Evolutionary conservation across 257 asterid species (phyloP).

Genomic region (Salvia splendens): DNA sequence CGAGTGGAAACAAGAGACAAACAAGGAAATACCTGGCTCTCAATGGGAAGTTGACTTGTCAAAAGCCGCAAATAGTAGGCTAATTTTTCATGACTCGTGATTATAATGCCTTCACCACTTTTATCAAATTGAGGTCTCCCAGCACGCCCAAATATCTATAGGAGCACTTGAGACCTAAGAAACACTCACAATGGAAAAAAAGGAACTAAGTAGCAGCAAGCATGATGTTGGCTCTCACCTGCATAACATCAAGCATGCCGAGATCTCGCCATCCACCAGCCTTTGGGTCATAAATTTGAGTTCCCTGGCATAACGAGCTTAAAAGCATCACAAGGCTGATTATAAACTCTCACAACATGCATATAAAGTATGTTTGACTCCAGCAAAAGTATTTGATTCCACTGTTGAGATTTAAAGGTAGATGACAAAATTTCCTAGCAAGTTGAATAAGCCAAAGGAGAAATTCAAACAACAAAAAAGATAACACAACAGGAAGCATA

Average conservation of each 20-base stretch:
- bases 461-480: slow-evolving; percentile 8
- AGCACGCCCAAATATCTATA: slow-evolving; percentile 98
- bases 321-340: slow-evolving; percentile 32
- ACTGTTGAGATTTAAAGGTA: slow-evolving; percentile 18
- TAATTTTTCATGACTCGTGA: slow-evolving; percentile 82
- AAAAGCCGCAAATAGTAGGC: slow-evolving; percentile 88
- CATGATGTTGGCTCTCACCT: slow-evolving; percentile 49
- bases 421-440: slow-evolving; percentile 11
- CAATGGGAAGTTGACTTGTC: slow-evolving; percentile 97
- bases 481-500: slow-evolving; percentile 12
- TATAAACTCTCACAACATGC: background rate
- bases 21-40: slow-evolving; percentile 76
- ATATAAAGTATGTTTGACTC: slow-evolving; percentile 6
- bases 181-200: slow-evolving; percentile 19
- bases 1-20: slow-evolving; percentile 20
- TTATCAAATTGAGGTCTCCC: slow-evolving; percentile 99
- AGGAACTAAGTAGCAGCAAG: slow-evolving; percentile 22
- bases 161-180: slow-evolving; percentile 35
- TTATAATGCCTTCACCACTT: slow-evolving; percentile 99
- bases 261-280: slow-evolving; percentile 99
- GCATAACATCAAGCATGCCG: slow-evolving; percentile 99
- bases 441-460: background rate
- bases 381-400: slow-evolving; percentile 24
- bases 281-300: slow-evolving; percentile 95
- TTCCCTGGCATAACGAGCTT: slow-evolving; percentile 67